Conservation (phyloP, 805 yeast genomes). For the Barnettozyma sp. region DNA sequence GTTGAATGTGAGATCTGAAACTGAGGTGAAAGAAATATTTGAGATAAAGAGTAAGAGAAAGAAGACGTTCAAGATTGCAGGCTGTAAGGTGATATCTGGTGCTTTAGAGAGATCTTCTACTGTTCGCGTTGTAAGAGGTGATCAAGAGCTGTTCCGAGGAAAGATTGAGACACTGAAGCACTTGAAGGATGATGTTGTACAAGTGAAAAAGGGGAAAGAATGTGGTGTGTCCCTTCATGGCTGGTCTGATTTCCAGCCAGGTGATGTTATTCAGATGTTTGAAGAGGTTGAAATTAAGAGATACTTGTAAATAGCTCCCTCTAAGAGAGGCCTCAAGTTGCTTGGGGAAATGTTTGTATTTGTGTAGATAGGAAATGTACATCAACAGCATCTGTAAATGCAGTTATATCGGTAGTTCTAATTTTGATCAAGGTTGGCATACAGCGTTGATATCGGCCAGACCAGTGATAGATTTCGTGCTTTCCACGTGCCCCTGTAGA, state of each 20-base stretch:
- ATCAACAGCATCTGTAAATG: no score
- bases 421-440: no score
- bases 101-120: constrained; percentile 49
- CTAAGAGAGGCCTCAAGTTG: no score
- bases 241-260: constrained; percentile 65
- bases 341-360: no score
- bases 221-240: constrained; percentile 75
- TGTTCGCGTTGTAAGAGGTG: constrained; percentile 48
- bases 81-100: constrained; percentile 76
- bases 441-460: no score
- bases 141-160: constrained; percentile 48
- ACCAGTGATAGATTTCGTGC: no score
- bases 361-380: no score
- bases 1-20: constrained; percentile 57
- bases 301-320: constrained; percentile 26
- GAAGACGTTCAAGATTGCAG: constrained; percentile 64
- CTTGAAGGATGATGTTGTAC: constrained; percentile 69
- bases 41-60: constrained; percentile 54
- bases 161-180: constrained; percentile 67
- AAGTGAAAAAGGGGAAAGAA: constrained; percentile 79
- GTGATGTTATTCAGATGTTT: constrained; percentile 67
- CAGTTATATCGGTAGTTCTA: no score
- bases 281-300: constrained; percentile 59
- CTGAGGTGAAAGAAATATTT: constrained; percentile 65
- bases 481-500: no score